Evolutionary conservation across 73 alveolate genomes (phyloP).

Genomic region (Tetrahymena borealis): DNA sequence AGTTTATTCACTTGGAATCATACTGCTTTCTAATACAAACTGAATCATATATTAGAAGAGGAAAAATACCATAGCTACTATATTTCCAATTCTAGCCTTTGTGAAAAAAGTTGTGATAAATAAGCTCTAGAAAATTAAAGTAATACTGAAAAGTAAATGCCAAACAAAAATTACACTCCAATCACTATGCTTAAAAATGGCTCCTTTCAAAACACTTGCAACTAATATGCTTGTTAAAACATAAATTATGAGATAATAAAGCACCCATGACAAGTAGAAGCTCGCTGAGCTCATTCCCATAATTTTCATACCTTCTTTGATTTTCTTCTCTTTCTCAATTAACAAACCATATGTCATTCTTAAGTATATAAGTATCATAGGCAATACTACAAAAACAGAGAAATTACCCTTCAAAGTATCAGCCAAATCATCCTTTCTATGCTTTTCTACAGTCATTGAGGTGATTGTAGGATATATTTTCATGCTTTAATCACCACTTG

Average conservation of each 20-base stretch:
- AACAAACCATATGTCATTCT: slow-evolving; percentile 44
- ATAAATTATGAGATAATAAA: slow-evolving; percentile 66
- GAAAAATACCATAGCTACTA: slow-evolving; percentile 66
- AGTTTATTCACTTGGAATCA: slow-evolving; percentile 9
- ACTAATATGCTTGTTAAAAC: slow-evolving; percentile 61
- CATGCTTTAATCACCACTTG: slow-evolving; percentile 3
- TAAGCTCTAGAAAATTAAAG: slow-evolving; percentile 53
- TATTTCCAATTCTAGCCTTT: slow-evolving; percentile 69
- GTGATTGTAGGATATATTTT: neutral
- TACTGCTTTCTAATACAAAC: slow-evolving; percentile 50
- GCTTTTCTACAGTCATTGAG: neutral
- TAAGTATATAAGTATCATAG: slow-evolving; percentile 28
- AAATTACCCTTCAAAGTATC: slow-evolving; percentile 10
- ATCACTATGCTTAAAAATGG: slow-evolving; percentile 49
- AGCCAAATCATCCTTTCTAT: slow-evolving; percentile 23
- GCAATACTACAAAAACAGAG: slow-evolving; percentile 20
- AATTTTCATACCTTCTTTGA: slow-evolving; percentile 97
- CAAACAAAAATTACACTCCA: slow-evolving; percentile 61
- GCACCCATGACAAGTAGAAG: slow-evolving; percentile 88
- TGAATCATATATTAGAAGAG: slow-evolving; percentile 60
- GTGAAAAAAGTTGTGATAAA: slow-evolving; percentile 76
- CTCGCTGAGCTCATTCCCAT: slow-evolving; percentile 91
- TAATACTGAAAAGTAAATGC: slow-evolving; percentile 66
- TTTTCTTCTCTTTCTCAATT: slow-evolving; percentile 85
- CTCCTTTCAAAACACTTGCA: slow-evolving; percentile 53